Percentiles rank a stretch among this genome's conserved stretches.
Evolutionary conservation across 495 filamentous ascomycete species (phyloP).

Genomic region (Hyphodiscus hymeniophilus): DNA sequence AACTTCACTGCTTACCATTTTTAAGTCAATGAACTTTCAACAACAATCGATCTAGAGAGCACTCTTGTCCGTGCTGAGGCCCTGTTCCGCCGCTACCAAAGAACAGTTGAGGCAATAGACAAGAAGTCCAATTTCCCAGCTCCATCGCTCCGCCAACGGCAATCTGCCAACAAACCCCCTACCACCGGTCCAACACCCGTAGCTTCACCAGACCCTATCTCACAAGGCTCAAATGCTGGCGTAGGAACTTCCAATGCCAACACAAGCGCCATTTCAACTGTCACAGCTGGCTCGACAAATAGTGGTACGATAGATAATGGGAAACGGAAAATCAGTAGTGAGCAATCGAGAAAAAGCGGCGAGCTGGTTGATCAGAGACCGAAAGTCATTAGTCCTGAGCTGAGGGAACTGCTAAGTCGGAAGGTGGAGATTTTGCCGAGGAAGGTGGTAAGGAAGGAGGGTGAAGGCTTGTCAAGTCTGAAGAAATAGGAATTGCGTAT

Average conservation of each 20-base stretch:
- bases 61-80: constrained; percentile 81
- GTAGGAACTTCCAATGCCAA: constrained; percentile 3
- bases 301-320: constrained; percentile 11
- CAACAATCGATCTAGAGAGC: constrained; percentile 80
- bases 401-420: constrained; percentile 65
- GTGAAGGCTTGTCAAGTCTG: constrained; percentile 25
- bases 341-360: constrained; percentile 22
- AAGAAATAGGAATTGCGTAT: neutral
- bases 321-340: constrained; percentile 24
- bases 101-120: constrained; percentile 81
- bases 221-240: constrained; percentile 1
- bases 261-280: constrained; percentile 12
- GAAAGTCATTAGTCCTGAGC: constrained; percentile 72
- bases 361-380: constrained; percentile 31
- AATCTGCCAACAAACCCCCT: neutral
- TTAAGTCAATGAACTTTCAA: constrained; percentile 86
- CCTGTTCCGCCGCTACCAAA: constrained; percentile 80
- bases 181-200: neutral
- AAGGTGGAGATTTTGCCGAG: constrained; percentile 57
- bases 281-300: constrained; percentile 13
- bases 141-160: constrained; percentile 46
- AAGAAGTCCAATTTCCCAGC: constrained; percentile 74
- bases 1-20: constrained; percentile 3
- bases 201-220: neutral
- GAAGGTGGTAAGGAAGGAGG: constrained; percentile 39